Percentiles rank a stretch among this genome's conserved stretches.
phyloP scores from a whole-genome alignment of 345 rosid genomes.

The Eucalyptus pumila region DNA sequence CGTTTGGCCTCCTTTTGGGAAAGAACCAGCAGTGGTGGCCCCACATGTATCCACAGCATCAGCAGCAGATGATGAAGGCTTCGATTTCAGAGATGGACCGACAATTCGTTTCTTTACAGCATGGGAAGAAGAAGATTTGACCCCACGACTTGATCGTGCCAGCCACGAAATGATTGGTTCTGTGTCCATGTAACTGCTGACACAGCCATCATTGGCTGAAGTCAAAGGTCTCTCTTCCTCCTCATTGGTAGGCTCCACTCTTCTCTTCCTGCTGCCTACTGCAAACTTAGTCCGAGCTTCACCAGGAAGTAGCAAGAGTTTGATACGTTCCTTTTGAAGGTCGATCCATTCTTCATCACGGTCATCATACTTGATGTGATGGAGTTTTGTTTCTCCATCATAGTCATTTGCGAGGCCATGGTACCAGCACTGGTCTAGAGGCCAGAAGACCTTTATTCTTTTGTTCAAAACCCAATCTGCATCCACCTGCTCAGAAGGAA shows the following conservation, averaged over 20 bases:
- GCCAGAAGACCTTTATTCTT: constrained; percentile 89
- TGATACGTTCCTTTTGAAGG: constrained; percentile 75
- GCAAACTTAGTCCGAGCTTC: constrained; percentile 56
- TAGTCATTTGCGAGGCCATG: constrained; percentile 70
- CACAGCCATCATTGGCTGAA: constrained; percentile 37
- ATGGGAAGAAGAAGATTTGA: constrained; percentile 40
- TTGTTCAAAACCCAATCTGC: constrained; percentile 59
- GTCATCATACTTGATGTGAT: constrained; percentile 93
- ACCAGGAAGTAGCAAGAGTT: constrained; percentile 68
- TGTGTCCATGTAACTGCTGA: constrained; percentile 53
- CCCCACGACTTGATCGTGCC: constrained; percentile 30
- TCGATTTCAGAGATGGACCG: background rate
- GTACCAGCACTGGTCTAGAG: constrained; percentile 90
- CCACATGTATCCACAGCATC: constrained; percentile 9
- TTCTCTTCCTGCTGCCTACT: constrained; percentile 35
- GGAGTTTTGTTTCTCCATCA: constrained; percentile 61
- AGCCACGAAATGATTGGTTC: constrained; percentile 93
- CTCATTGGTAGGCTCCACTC: constrained; percentile 16
- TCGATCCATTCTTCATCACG: constrained; percentile 97
- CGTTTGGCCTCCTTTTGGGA: constrained; percentile 1
- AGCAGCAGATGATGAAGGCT: background rate
- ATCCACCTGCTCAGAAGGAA: constrained; percentile 58
- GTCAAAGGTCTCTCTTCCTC: constrained; percentile 20
- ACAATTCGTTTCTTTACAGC: constrained; percentile 37
- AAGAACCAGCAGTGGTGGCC: constrained; percentile 8